phyloP scores from a whole-genome alignment of 495 filamentous ascomycete genomes.

The Hypomontagnella submonticulosa region DNA sequence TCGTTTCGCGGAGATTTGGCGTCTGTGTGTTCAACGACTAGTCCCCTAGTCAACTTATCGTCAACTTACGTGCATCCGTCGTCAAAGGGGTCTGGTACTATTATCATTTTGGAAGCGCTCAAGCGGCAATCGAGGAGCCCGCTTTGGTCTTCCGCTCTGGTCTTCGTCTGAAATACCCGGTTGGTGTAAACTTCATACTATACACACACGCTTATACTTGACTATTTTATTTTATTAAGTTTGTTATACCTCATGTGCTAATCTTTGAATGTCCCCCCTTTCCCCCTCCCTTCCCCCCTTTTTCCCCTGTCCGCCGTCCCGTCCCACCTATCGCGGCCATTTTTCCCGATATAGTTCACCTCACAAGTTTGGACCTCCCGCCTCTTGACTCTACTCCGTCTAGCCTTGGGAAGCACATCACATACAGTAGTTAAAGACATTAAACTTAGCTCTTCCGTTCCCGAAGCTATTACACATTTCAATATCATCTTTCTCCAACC shows the following conservation, averaged over 20 bases:
- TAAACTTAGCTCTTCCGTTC: too few relatives aligned
- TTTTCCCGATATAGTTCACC: conserved; percentile 36
- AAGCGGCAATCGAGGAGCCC: conserved; percentile 17
- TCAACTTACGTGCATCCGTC: conserved; percentile 17
- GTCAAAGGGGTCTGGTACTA: conserved; percentile 21
- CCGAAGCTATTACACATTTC: conserved; percentile 1
- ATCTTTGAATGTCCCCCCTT: too few relatives aligned
- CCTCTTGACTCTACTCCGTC: background rate
- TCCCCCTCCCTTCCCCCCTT: background rate
- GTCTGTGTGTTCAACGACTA: conserved; percentile 29
- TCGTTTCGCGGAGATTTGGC: conserved; percentile 31
- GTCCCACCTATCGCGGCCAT: conserved; percentile 30
- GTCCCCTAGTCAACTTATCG: conserved; percentile 11
- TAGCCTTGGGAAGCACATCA: background rate
- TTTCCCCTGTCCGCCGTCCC: conserved; percentile 11
- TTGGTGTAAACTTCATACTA: conserved; percentile 24
- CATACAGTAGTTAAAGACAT: background rate
- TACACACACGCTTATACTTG: conserved; percentile 6
- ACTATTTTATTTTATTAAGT: background rate
- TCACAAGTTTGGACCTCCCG: conserved; percentile 6
- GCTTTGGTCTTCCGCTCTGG: too few relatives aligned
- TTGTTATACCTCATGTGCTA: too few relatives aligned
- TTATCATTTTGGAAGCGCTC: conserved; percentile 2
- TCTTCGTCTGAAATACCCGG: conserved; percentile 39
- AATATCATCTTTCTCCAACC: conserved; percentile 2